Evolutionary conservation across 2,329 filamentous ascomycete genomes (phyloP).

Genomic region (Thielaviopsis ethacetica): DNA sequence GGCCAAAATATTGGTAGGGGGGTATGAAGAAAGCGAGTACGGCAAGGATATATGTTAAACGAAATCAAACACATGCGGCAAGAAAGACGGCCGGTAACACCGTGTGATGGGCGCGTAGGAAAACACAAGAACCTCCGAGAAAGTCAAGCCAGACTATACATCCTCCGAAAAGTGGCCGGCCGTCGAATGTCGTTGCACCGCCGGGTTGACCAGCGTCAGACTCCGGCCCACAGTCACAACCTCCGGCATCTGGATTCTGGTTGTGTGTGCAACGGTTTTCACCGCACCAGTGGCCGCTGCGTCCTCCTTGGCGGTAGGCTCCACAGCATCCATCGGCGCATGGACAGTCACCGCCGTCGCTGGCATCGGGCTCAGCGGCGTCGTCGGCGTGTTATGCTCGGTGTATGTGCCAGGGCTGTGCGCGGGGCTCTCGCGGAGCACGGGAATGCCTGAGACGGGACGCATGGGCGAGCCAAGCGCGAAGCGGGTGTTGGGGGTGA

Average conservation of each 20-base stretch:
- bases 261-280: background rate
- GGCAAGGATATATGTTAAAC: conserved; percentile 5
- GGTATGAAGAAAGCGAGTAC: conserved; percentile 2
- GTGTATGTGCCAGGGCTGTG: conserved; percentile 17
- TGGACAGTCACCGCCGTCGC: too few relatives aligned
- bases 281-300: background rate
- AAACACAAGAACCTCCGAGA: conserved; percentile 1
- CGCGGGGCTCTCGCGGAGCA: conserved; percentile 48
- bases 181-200: conserved; percentile 8
- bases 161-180: conserved; percentile 10
- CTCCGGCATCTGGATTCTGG: conserved; percentile 1
- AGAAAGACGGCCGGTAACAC: background rate
- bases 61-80: background rate
- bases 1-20: background rate
- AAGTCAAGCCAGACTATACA: conserved; percentile 1
- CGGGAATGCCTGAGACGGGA: conserved; percentile 41
- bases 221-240: conserved; percentile 8
- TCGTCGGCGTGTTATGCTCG: too few relatives aligned
- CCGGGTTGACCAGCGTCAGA: conserved; percentile 8
- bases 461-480: conserved; percentile 42
- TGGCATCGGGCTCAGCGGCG: too few relatives aligned
- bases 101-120: background rate
- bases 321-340: too few relatives aligned
- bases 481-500: conserved; percentile 24
- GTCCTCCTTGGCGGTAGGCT: background rate